Percentiles rank a stretch among this genome's conserved stretches.
Conservation (phyloP, 2,329 filamentous ascomycete species). For the Xylariaceae sp. region DNA sequence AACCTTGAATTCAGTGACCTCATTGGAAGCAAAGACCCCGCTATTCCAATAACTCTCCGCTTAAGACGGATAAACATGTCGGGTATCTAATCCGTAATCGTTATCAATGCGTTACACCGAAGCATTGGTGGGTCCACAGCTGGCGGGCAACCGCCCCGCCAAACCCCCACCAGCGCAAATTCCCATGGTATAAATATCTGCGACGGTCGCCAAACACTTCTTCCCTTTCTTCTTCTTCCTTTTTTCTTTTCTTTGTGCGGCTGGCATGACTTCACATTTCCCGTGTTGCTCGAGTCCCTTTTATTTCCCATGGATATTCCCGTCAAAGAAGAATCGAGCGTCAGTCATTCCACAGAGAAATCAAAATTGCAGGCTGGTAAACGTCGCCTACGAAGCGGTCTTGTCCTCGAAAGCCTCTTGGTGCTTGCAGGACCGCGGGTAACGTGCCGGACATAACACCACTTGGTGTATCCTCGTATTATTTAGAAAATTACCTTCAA, state of each 20-base stretch:
- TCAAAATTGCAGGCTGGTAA: constrained; percentile 52
- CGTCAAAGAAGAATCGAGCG: constrained; percentile 55
- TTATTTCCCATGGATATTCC: constrained; percentile 41
- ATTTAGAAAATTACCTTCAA: not conserved
- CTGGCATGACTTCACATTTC: constrained; percentile 65
- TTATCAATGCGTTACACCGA: too few relatives aligned
- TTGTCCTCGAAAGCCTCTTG: constrained; percentile 22
- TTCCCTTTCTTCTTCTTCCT: constrained; percentile 19
- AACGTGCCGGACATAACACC: constrained; percentile 50
- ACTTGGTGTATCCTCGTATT: not conserved
- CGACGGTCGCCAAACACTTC: not conserved
- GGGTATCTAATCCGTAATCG: too few relatives aligned
- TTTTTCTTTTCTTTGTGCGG: constrained; percentile 67
- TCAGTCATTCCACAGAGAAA: constrained; percentile 73
- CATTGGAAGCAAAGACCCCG: too few relatives aligned
- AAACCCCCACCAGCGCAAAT: not conserved
- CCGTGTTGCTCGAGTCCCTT: constrained; percentile 72
- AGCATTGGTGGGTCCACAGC: not conserved
- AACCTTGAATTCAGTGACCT: too few relatives aligned
- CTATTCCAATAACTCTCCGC: too few relatives aligned
- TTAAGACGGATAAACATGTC: too few relatives aligned
- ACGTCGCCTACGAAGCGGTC: constrained; percentile 24
- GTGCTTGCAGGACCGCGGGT: constrained; percentile 32
- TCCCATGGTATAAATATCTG: constrained; percentile 11
- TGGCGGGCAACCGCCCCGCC: not conserved